Evolutionary conservation across 2,329 filamentous ascomycete species (phyloP).

Genomic region (Pseudogymnoascus verrucosus): DNA sequence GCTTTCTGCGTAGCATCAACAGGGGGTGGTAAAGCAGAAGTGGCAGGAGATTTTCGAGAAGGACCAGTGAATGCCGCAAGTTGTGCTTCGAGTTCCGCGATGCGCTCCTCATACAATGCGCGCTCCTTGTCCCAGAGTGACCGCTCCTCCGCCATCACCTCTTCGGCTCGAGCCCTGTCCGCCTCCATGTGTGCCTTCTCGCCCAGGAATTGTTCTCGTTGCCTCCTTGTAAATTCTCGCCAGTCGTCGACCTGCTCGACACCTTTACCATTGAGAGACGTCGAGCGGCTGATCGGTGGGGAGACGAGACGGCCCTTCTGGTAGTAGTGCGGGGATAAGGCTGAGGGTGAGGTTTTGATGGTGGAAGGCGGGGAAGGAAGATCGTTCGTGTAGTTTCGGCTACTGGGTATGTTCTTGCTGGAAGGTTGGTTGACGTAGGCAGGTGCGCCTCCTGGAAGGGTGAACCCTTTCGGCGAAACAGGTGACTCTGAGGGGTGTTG

Average conservation of each 20-base stretch:
- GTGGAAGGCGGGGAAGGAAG: constrained; percentile 6
- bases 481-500: neutral
- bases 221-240: constrained; percentile 23
- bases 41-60: neutral
- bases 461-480: neutral
- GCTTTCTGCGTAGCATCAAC: neutral
- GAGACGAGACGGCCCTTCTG: constrained; percentile 3
- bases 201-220: constrained; percentile 25
- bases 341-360: constrained; percentile 1
- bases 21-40: neutral
- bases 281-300: constrained; percentile 1
- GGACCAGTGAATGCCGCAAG: constrained; percentile 11
- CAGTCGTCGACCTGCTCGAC: constrained; percentile 23
- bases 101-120: constrained; percentile 19
- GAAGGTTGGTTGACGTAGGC: neutral
- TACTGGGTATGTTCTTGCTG: neutral
- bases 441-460: neutral
- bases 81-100: constrained; percentile 22
- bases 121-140: constrained; percentile 28
- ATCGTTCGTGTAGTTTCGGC: neutral
- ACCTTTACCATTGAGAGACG: constrained; percentile 7
- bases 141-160: constrained; percentile 28
- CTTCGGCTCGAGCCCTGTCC: constrained; percentile 23
- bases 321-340: constrained; percentile 2
- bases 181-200: constrained; percentile 27